Evolutionary conservation across 441 rosid genomes (phyloP).

Genomic region (Corymbia calophylla): DNA sequence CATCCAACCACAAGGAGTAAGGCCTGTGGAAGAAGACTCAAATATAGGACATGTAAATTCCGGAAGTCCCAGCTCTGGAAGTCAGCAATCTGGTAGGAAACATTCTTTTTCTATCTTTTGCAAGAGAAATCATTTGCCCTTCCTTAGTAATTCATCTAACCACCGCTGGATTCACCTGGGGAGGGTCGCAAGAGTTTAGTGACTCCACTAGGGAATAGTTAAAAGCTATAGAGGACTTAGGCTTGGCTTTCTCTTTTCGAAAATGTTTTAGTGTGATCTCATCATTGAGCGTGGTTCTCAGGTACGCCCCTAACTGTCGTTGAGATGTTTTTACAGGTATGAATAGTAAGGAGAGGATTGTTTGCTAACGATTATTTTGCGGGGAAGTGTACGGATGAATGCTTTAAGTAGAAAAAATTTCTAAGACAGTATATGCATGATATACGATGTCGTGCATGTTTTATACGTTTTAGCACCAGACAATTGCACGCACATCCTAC

Average conservation of each 20-base stretch:
- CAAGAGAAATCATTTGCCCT: background rate
- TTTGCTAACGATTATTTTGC: background rate
- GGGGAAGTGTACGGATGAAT: background rate
- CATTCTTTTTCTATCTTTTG: background rate
- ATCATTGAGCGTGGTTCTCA: background rate
- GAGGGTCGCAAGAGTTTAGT: background rate
- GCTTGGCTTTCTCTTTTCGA: background rate
- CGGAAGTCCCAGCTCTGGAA: conserved; percentile 14
- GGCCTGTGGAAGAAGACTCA: background rate
- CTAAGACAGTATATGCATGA: background rate
- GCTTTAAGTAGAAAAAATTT: background rate
- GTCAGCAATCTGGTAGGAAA: conserved; percentile 54
- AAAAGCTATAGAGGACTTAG: background rate
- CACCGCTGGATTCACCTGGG: background rate
- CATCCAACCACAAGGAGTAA: background rate
- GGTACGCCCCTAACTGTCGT: background rate
- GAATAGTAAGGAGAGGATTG: background rate
- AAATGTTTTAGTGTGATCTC: background rate
- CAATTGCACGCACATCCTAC: background rate
- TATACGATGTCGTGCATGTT: background rate
- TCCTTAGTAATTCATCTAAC: background rate
- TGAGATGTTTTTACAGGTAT: background rate
- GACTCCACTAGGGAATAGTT: background rate
- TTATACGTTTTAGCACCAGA: background rate
- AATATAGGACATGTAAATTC: background rate